A percentile compares a stretch with the other conserved stretches of the same genome.
These are phyloP conservation scores for Pyracantha coccinea DNA, from an alignment of 331 rosid species.

Conservation along the genomic window DNA sequence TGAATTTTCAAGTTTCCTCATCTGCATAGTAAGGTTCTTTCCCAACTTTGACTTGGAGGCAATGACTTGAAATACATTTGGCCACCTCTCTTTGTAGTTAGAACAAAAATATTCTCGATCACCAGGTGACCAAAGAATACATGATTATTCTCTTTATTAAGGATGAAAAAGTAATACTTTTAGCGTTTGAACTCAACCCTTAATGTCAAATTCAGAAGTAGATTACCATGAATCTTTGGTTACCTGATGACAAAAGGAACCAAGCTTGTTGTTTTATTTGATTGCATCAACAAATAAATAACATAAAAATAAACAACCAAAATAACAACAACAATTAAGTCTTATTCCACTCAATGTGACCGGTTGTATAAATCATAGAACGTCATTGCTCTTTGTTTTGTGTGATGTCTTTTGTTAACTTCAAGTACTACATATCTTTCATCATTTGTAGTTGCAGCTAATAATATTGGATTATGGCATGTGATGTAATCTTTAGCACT, in stretches of 20 bases:
- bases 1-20: slow-evolving; percentile 13
- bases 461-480: slow-evolving; percentile 22
- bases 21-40: background rate
- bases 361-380: too few species aligned
- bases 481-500: slow-evolving; percentile 46
- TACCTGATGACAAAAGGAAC: too few species aligned
- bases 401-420: too few species aligned
- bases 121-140: background rate
- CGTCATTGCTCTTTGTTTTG: too few species aligned
- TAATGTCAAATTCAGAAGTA: too few species aligned
- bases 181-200: too few species aligned
- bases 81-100: slow-evolving; percentile 9
- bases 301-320: background rate
- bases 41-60: slow-evolving; percentile 23
- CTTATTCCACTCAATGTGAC: too few species aligned
- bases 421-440: too few species aligned
- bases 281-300: background rate
- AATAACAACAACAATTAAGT: too few species aligned
- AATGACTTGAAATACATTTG: slow-evolving; percentile 3
- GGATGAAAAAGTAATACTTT: too few species aligned
- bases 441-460: slow-evolving; percentile 1
- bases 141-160: too few species aligned
- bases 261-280: background rate
- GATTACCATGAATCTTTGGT: background rate
- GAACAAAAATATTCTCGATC: background rate